Evolutionary conservation across 1,284 basidiomycete species (phyloP).

Genomic region (Sporisorium sorghi): DNA sequence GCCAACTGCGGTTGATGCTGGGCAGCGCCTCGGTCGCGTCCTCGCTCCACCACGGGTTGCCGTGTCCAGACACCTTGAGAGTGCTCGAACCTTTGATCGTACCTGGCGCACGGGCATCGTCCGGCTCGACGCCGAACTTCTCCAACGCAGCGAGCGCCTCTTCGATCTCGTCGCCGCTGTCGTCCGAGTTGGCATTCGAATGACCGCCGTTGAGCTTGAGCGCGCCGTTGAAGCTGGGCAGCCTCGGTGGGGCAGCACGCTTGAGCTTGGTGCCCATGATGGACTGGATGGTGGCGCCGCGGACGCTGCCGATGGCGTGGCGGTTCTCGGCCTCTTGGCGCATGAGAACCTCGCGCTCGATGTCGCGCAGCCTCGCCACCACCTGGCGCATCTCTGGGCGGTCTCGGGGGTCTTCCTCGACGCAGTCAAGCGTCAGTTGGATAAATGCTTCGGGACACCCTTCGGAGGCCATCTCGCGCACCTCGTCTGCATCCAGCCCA

Average conservation of each 20-base stretch:
- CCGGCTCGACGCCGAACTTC: conserved; percentile 53
- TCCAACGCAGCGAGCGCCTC: conserved; percentile 62
- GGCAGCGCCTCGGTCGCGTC: conserved; percentile 47
- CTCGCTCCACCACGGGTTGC: conserved; percentile 66
- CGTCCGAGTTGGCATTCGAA: conserved; percentile 33
- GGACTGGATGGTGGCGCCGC: conserved; percentile 56
- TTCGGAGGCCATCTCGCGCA: conserved; percentile 77
- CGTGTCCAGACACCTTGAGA: conserved; percentile 63
- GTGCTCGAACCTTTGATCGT: conserved; percentile 52
- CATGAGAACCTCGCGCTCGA: conserved; percentile 77
- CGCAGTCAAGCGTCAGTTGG: conserved; percentile 82
- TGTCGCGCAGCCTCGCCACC: conserved; percentile 78
- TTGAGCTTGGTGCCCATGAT: conserved; percentile 55
- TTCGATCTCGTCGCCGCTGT: conserved; percentile 62
- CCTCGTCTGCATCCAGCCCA: conserved; percentile 81
- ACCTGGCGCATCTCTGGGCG: conserved; percentile 84
- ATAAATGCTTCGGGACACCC: conserved; percentile 85
- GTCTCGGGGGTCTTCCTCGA: conserved; percentile 76
- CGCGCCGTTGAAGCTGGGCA: conserved; percentile 86
- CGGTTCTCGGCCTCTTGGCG: conserved; percentile 53
- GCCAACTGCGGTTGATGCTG: conserved; percentile 58
- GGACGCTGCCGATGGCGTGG: conserved; percentile 79
- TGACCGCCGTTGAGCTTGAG: conserved; percentile 74
- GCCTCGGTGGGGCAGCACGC: conserved; percentile 74
- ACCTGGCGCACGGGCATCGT: conserved; percentile 29